phyloP scores from a whole-genome alignment of 495 filamentous ascomycete genomes.

The Bacidia gigantensis region DNA sequence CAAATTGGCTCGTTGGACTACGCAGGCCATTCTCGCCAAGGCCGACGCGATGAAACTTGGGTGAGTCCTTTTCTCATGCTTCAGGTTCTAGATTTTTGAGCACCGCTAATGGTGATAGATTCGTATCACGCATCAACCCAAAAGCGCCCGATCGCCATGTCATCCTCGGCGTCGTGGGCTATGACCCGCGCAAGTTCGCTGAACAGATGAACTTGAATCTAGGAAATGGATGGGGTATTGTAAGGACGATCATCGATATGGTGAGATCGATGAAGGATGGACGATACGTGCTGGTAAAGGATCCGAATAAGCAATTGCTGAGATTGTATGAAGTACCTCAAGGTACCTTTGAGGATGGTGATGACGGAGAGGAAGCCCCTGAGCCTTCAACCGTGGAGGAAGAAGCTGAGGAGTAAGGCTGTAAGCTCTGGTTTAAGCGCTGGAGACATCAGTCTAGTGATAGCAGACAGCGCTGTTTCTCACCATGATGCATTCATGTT shows the following conservation, averaged over 20 bases:
- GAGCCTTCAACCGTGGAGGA: slow-evolving; percentile 32
- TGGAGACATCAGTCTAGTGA: no score
- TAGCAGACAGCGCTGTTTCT: no score
- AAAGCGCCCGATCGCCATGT: slow-evolving; percentile 83
- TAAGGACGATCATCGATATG: slow-evolving; percentile 93
- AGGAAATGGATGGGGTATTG: slow-evolving; percentile 96
- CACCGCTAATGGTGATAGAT: not conserved
- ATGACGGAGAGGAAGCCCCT: slow-evolving; percentile 35
- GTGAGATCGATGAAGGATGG: slow-evolving; percentile 37
- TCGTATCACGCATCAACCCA: slow-evolving; percentile 49
- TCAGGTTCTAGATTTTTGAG: not conserved
- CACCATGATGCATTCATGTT: no score
- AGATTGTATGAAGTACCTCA: slow-evolving; percentile 83
- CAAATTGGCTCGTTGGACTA: slow-evolving; percentile 95
- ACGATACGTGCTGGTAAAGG: slow-evolving; percentile 63
- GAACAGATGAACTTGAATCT: slow-evolving; percentile 95
- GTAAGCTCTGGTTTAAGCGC: no score
- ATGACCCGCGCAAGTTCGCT: slow-evolving; percentile 94
- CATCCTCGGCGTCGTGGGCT: slow-evolving; percentile 86
- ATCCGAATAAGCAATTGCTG: slow-evolving; percentile 89
- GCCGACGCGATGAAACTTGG: slow-evolving; percentile 97
- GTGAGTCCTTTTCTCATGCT: slow-evolving; percentile 28
- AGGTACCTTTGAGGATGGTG: slow-evolving; percentile 72
- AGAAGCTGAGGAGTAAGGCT: slow-evolving; percentile 23
- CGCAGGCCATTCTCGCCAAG: slow-evolving; percentile 87